phyloP scores from a whole-genome alignment of 2,329 filamentous ascomycete genomes.

The Scedosporium apiospermum region DNA sequence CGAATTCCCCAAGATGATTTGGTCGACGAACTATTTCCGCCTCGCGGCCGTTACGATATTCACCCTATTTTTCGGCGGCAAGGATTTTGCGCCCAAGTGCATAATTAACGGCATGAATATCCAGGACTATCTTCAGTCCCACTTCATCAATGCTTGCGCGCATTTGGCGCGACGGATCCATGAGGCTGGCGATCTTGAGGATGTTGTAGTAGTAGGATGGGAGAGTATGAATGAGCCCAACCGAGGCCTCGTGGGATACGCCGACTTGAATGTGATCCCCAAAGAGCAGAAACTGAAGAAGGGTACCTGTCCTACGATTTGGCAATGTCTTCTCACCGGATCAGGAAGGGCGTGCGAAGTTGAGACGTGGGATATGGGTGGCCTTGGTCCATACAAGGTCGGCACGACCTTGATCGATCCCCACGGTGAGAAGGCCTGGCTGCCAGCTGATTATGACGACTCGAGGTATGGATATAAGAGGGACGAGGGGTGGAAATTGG shows the following conservation, averaged over 20 bases:
- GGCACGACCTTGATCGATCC: conserved; percentile 79
- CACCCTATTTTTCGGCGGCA: conserved; percentile 85
- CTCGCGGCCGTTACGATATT: conserved; percentile 85
- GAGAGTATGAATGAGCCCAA: conserved; percentile 96
- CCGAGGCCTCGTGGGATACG: conserved; percentile 73
- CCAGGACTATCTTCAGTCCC: conserved; percentile 84
- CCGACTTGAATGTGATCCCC: conserved; percentile 73
- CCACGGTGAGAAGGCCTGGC: conserved; percentile 75
- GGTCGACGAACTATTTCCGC: conserved; percentile 93
- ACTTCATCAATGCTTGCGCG: conserved; percentile 71
- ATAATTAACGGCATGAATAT: conserved; percentile 94
- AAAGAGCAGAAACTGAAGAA: conserved; percentile 85
- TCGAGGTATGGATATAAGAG: conserved; percentile 83
- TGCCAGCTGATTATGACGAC: conserved; percentile 76
- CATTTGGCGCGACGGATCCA: conserved; percentile 78
- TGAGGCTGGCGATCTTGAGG: conserved; percentile 80
- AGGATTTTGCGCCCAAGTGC: conserved; percentile 89
- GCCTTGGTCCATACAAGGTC: conserved; percentile 83
- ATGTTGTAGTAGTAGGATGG: conserved; percentile 86
- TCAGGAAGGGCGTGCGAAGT: conserved; percentile 85
- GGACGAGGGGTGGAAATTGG: conserved; percentile 79
- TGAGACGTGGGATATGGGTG: conserved; percentile 87
- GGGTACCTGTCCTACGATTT: conserved; percentile 85
- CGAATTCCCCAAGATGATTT: conserved; percentile 96
- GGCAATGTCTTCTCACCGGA: conserved; percentile 88